Conservation (phyloP, 1,284 basidiomycete genomes). For the Papiliotrema nemorosa region DNA sequence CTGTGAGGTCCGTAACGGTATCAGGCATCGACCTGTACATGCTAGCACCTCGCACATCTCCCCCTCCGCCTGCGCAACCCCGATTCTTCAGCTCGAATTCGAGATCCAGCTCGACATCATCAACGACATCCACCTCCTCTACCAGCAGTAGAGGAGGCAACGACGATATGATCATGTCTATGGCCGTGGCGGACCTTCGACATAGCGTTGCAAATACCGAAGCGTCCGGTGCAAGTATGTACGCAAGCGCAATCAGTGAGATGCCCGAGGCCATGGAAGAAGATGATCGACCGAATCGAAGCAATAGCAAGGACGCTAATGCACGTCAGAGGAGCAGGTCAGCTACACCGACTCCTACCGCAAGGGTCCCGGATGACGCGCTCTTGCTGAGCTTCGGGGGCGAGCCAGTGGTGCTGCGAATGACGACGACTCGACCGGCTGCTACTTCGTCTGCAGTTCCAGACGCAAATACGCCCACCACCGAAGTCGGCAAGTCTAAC, state of each 20-base stretch:
- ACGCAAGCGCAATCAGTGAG: conserved; percentile 32
- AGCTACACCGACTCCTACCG: neutral
- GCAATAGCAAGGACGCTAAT: neutral
- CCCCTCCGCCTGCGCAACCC: neutral
- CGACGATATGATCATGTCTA: conserved; percentile 50
- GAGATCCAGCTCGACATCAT: conserved; percentile 22
- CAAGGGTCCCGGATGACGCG: conserved; percentile 13
- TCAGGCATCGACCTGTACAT: conserved; percentile 26
- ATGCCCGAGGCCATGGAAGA: conserved; percentile 9
- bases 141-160: conserved; percentile 22
- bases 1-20: conserved; percentile 23
- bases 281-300: neutral
- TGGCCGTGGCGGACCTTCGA: conserved; percentile 52
- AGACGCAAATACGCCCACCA: too few relatives aligned
- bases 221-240: conserved; percentile 29
- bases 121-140: conserved; percentile 16
- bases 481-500: neutral
- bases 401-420: conserved; percentile 38
- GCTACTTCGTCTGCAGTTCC: neutral
- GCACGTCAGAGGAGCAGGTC: neutral
- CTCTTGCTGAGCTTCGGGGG: conserved; percentile 38
- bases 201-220: conserved; percentile 28
- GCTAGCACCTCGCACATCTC: neutral
- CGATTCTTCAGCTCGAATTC: conserved; percentile 5
- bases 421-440: conserved; percentile 23